Percentiles rank a stretch among this genome's conserved stretches.
phyloP scores from a whole-genome alignment of 148 eudicot genomes.

The Euryodendron excelsum region DNA sequence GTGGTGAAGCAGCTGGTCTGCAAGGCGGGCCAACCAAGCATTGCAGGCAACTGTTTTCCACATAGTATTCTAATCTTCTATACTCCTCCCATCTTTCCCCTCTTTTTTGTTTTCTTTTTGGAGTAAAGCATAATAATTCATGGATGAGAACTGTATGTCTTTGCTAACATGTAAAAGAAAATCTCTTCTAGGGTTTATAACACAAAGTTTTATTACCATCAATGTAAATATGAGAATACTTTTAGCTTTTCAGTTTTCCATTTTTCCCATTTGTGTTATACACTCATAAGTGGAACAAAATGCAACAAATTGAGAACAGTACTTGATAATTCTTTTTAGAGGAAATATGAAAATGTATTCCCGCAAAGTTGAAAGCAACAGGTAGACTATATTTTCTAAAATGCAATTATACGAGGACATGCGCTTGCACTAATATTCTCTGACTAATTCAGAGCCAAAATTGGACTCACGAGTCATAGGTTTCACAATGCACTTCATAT shows the following conservation, averaged over 20 bases:
- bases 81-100: not conserved
- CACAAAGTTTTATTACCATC: not conserved
- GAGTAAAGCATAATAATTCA: slow-evolving; percentile 7
- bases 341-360: not conserved
- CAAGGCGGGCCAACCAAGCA: slow-evolving; percentile 17
- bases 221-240: not conserved
- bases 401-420: not conserved
- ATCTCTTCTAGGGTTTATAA: not conserved
- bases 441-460: not conserved
- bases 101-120: not conserved
- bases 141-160: not conserved
- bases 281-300: not conserved
- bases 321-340: too few relatives aligned
- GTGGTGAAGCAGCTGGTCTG: slow-evolving; percentile 20
- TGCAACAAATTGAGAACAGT: not conserved
- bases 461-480: not conserved
- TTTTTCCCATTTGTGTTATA: not conserved
- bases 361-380: not conserved
- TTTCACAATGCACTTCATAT: not conserved
- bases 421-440: not conserved
- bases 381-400: slow-evolving; percentile 3
- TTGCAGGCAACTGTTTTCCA: slow-evolving; percentile 25
- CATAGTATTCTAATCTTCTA: slow-evolving; percentile 13
- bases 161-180: not conserved
- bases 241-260: not conserved